Evolutionary conservation across 371 early-diverging fungal species (phyloP).

Genomic region (Mortierella sp.): DNA sequence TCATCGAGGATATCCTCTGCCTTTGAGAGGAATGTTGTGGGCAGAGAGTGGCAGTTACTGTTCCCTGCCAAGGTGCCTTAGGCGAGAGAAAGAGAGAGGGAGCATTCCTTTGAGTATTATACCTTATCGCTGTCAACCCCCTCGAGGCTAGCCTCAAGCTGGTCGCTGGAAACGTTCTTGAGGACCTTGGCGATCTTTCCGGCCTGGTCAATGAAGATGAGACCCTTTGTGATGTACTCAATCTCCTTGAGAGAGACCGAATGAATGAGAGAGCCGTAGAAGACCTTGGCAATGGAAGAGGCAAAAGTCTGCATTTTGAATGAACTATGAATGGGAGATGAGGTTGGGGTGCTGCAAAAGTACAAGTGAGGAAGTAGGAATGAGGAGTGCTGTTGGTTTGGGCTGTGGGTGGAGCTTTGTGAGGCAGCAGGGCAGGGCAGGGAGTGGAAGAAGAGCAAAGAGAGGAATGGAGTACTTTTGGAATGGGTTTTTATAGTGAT

Average conservation of each 20-base stretch:
- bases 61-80: no score
- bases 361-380: background rate
- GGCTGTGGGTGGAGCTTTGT: no score
- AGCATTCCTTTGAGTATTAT: background rate
- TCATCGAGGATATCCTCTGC: no score
- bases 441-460: no score
- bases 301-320: constrained; percentile 22
- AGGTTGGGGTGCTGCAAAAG: background rate
- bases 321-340: background rate
- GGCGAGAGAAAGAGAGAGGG: no score
- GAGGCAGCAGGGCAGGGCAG: no score
- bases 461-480: no score
- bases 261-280: constrained; percentile 77
- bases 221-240: constrained; percentile 62
- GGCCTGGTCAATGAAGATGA: constrained; percentile 61
- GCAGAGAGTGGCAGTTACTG: no score
- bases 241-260: constrained; percentile 67
- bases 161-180: constrained; percentile 38
- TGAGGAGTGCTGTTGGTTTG: background rate
- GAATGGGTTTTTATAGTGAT: no score
- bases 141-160: constrained; percentile 32
- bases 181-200: constrained; percentile 16
- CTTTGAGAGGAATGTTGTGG: no score
- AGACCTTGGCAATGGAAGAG: constrained; percentile 53
- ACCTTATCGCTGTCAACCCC: constrained; percentile 44